Conservation (phyloP, 495 filamentous ascomycete genomes). For the Aspergillus incahuasiensis region DNA sequence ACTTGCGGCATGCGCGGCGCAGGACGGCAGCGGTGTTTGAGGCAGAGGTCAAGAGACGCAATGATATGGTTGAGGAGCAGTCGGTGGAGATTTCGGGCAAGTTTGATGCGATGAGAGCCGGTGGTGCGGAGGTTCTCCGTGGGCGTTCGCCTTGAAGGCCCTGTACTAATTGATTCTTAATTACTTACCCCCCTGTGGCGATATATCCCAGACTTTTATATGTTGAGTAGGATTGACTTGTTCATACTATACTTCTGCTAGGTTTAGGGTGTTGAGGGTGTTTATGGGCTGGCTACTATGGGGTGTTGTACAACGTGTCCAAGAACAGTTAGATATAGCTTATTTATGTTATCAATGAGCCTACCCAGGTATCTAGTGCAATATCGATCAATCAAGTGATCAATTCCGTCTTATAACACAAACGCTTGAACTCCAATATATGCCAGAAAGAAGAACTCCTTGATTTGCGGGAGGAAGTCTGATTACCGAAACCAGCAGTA, state of each 20-base stretch:
- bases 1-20: conserved; percentile 60
- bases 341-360: no score
- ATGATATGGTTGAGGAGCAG: conserved; percentile 38
- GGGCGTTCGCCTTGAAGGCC: conserved; percentile 35
- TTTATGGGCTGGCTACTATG: no score
- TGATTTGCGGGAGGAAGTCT: background rate
- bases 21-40: conserved; percentile 63
- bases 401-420: background rate
- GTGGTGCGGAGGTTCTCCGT: conserved; percentile 39
- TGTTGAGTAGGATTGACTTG: no score
- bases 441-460: conserved; percentile 8
- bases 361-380: background rate
- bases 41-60: conserved; percentile 53
- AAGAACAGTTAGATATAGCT: no score
- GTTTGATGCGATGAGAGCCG: conserved; percentile 40
- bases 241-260: no score
- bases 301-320: no score
- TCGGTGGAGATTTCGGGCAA: conserved; percentile 35
- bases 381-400: background rate
- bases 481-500: conserved; percentile 18
- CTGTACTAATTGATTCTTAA: no score
- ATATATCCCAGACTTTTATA: no score
- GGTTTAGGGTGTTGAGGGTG: no score
- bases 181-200: no score
- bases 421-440: conserved; percentile 5